Percentiles rank a stretch among this genome's conserved stretches.
Conservation (phyloP, 345 rosid genomes). For the Populus simonii region DNA sequence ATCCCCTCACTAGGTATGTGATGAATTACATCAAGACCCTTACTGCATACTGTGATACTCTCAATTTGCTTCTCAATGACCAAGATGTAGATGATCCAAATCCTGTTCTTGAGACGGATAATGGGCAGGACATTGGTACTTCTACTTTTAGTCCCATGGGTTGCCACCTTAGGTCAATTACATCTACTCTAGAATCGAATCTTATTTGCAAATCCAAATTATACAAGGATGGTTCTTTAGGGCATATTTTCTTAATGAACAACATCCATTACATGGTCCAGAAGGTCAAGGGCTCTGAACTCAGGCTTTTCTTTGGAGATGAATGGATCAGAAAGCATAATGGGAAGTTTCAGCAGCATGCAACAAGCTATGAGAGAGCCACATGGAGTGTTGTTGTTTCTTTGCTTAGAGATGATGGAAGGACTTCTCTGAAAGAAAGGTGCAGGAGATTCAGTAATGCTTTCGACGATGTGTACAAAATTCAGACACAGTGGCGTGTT, state of each 20-base stretch:
- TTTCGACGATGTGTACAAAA: constrained; percentile 65
- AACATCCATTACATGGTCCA: constrained; percentile 73
- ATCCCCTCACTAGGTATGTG: constrained; percentile 64
- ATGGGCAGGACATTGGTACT: constrained; percentile 34
- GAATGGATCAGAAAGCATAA: constrained; percentile 75
- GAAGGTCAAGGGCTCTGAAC: constrained; percentile 64
- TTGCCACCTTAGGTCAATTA: constrained; percentile 42
- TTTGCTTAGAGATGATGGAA: constrained; percentile 41
- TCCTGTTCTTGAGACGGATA: constrained; percentile 24
- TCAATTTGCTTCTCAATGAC: constrained; percentile 53
- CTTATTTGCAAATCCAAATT: constrained; percentile 50
- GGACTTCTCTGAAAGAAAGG: constrained; percentile 41
- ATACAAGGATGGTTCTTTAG: constrained; percentile 49
- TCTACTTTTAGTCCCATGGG: constrained; percentile 54
- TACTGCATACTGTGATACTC: constrained; percentile 42
- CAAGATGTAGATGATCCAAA: constrained; percentile 32
- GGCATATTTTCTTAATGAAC: constrained; percentile 59
- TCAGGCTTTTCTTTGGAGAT: constrained; percentile 65
- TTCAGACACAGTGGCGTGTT: constrained; percentile 57
- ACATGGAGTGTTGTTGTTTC: constrained; percentile 65
- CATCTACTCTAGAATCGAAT: constrained; percentile 47
- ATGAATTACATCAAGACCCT: constrained; percentile 75
- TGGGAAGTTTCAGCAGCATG: constrained; percentile 55
- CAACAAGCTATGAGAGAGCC: constrained; percentile 55
- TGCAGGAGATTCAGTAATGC: constrained; percentile 53